Base-by-base conservation (phyloP, 2,329 filamentous ascomycete species). In the Colletotrichum neosansevieriae region DNA sequence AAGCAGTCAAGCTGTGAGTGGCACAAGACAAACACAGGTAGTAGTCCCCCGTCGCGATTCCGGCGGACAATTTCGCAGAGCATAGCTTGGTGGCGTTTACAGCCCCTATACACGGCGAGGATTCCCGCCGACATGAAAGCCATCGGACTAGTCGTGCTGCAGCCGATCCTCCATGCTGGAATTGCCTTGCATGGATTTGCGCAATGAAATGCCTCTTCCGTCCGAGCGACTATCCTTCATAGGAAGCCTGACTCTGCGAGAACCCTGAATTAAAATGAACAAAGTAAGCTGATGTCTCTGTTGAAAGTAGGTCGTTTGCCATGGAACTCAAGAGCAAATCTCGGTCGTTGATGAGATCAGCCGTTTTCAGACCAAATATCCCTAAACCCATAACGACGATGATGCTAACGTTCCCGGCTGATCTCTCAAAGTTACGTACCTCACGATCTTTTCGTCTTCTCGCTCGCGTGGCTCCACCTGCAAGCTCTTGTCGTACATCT, bases 381-480 rank as follows among this genome's bases (percentile, higher is more conserved):
- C 29, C 57, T 69, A 45, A 42, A 6, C 50, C 63, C 60, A 72
- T 72, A 74, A 65, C 76, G 72, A 69, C 42, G 44, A 51, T 66
- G 56, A 13, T 42, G 72, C 72, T 32, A 75, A 74, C 36, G 67
- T 70, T 54, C 71, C 70, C 59, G 73, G 71, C 34, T 73, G 73
- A 64, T 74, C 69, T 70, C 71, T 73, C 67, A 75, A 72, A 72
- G 74, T 59, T 72, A 86, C 88, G 76, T 90, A 97, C 94, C 96
- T 97, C 78, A 97, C 95, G 85, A 99, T 98, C 87, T 98, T 98
- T 83, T 99, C 96, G 78, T 99, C 96, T 83, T 99, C 96, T 75
- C 96, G 89, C 84, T 99, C 96, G 75, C 96, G 89, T 71, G 96
- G 96, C 79, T 99, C 96, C 69, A 99, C 91, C 76, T 91, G 87